These are phyloP conservation scores for Yamagishiella unicocca DNA, from an alignment of 139 green algal genomes.

Conservation along the genomic window DNA sequence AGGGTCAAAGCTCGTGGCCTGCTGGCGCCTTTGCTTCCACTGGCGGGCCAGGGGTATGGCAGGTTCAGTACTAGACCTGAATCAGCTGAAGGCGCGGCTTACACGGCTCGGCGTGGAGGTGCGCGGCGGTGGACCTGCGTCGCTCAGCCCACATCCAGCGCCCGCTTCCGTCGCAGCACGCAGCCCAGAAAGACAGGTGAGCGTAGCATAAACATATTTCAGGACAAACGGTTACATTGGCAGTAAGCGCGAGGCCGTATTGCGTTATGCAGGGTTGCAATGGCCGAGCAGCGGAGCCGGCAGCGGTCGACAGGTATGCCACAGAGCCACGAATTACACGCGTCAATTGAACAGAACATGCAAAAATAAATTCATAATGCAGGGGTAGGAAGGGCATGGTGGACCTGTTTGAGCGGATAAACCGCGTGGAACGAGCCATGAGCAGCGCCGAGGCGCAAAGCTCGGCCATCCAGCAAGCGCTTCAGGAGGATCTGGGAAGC, in stretches of 20 bases:
- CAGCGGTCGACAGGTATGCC: slow-evolving; percentile 21
- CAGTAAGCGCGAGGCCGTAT: too few relatives aligned
- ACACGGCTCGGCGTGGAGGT: slow-evolving; percentile 26
- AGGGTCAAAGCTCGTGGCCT: neutral
- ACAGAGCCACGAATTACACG: too few relatives aligned
- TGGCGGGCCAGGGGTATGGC: slow-evolving; percentile 5
- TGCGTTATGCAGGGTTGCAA: too few relatives aligned
- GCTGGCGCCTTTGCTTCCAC: neutral
- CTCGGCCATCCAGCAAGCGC: slow-evolving; percentile 13
- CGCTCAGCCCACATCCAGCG: neutral
- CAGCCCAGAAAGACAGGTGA: slow-evolving; percentile 2
- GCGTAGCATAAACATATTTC: too few relatives aligned
- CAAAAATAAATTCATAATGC: neutral
- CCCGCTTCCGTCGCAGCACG: neutral
- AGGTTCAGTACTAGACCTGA: neutral
- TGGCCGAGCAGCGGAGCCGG: neutral
- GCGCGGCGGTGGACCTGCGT: neutral
- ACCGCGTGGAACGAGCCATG: slow-evolving; percentile 41
- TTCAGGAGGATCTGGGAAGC: slow-evolving; percentile 9
- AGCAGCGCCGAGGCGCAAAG: slow-evolving; percentile 38
- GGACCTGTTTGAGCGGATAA: slow-evolving; percentile 44
- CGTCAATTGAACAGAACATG: neutral
- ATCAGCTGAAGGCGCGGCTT: slow-evolving; percentile 24
- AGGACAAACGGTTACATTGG: too few relatives aligned
- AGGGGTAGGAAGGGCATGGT: slow-evolving; percentile 37